phyloP scores from a whole-genome alignment of 2,329 filamentous ascomycete genomes.

The Fusarium sp. region DNA sequence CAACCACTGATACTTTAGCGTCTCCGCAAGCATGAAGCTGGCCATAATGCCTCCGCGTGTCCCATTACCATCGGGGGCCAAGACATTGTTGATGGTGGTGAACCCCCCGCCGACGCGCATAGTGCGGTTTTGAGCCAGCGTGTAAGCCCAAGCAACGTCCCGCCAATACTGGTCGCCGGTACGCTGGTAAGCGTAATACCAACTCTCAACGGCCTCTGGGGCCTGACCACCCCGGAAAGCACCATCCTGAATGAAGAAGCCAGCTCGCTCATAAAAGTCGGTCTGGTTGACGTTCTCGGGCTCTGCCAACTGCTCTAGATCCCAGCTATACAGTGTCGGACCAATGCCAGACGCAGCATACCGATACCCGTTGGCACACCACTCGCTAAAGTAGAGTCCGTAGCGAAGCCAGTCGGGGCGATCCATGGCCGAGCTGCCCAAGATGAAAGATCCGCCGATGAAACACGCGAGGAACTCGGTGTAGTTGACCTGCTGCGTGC shows the following conservation, averaged over 20 bases:
- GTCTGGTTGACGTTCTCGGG: conserved; percentile 8
- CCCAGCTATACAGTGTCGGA: conserved; percentile 18
- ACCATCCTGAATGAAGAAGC: not conserved
- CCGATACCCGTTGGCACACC: conserved; percentile 11
- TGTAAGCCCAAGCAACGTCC: conserved; percentile 74
- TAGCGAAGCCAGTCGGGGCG: conserved; percentile 57
- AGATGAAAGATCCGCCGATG: conserved; percentile 75
- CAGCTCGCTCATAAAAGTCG: not conserved
- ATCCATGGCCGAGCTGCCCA: conserved; percentile 69
- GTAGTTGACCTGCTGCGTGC: conserved; percentile 63
- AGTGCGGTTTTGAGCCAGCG: conserved; percentile 7
- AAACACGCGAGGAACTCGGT: conserved; percentile 73
- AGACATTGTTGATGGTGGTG: conserved; percentile 66
- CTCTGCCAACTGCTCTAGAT: not conserved
- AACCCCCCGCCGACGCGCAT: conserved; percentile 14
- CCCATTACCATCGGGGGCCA: conserved; percentile 73
- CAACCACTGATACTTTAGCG: conserved; percentile 76
- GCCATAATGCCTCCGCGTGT: conserved; percentile 74
- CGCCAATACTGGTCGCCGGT: conserved; percentile 77
- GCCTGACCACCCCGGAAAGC: not conserved
- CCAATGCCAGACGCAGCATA: conserved; percentile 6
- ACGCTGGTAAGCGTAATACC: conserved; percentile 83
- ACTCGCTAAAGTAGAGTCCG: conserved; percentile 20
- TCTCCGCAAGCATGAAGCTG: conserved; percentile 86
- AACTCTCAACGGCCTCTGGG: conserved; percentile 81